Conservation (phyloP, 352 stramenopile species). For the Albugo candida region DNA sequence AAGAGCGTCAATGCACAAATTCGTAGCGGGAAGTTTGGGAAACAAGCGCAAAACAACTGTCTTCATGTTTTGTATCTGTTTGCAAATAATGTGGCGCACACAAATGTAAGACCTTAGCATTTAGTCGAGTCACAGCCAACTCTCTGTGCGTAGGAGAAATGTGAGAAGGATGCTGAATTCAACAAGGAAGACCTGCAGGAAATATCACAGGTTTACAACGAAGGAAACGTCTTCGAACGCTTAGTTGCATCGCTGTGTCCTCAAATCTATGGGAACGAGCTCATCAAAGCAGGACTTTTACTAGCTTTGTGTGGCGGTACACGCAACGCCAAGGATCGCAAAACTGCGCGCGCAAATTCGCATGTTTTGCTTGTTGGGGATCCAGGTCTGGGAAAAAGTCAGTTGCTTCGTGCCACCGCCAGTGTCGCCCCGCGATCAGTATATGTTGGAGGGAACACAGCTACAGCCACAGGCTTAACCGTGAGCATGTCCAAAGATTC, state of each 20-base stretch:
- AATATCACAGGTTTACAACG: slow-evolving; percentile 79
- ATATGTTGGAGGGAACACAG: slow-evolving; percentile 95
- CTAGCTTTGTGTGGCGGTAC: slow-evolving; percentile 90
- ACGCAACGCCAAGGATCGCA: slow-evolving; percentile 33
- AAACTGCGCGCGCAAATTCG: slow-evolving; percentile 57
- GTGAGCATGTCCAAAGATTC: slow-evolving; percentile 92
- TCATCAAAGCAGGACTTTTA: slow-evolving; percentile 94
- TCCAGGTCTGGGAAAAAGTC: slow-evolving; percentile 90
- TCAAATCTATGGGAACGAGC: slow-evolving; percentile 93
- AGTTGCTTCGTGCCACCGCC: slow-evolving; percentile 82
- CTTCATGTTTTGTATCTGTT: slow-evolving; percentile 90
- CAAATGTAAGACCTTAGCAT: slow-evolving; percentile 20
- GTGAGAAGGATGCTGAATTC: slow-evolving; percentile 41
- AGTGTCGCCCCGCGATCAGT: slow-evolving; percentile 85
- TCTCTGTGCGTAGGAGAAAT: slow-evolving; percentile 28
- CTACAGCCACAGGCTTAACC: slow-evolving; percentile 89
- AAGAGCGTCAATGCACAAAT: slow-evolving; percentile 90
- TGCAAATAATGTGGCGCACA: slow-evolving; percentile 79
- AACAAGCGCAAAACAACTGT: slow-evolving; percentile 78
- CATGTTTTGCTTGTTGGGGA: slow-evolving; percentile 95
- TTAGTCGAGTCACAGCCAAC: slow-evolving; percentile 1
- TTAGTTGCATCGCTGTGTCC: slow-evolving; percentile 91
- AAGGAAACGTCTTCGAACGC: slow-evolving; percentile 84
- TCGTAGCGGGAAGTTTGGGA: slow-evolving; percentile 71
- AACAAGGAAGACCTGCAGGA: slow-evolving; percentile 81